Base-by-base conservation (phyloP, 352 stramenopile species). In the Phytopythium cucurbitacearum region DNA sequence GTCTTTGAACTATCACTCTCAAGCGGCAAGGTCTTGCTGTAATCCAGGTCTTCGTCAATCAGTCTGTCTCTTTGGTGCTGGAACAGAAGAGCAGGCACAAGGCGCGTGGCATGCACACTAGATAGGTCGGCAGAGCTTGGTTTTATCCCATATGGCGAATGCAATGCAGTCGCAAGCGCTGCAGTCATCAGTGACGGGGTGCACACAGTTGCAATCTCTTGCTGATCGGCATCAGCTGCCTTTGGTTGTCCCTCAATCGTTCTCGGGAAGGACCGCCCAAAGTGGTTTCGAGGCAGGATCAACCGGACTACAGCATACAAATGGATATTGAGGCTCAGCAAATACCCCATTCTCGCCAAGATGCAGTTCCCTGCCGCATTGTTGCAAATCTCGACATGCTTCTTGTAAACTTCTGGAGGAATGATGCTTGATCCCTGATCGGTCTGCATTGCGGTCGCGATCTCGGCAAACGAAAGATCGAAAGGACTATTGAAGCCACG, bases 11-110 rank as follows among this genome's bases (percentile, higher is more conserved):
- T 1, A 7, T 12, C 4, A 40, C 5, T 9, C 32, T 40, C 45
- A 41, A 48, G 39, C 0, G 48, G 56, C 10, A 44, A 57, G 7
- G 73, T 71, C 28, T 51, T 60, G 3, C 28, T 40, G 6, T 6
- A n/a, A 11, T 28, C 46, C 15, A 83, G 39, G 7, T 64, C 53
- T 55, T 72, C 60, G 8, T 54, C 40, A 33, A 80, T 59, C 3
- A 83, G 48, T 40, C 51, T 60, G 10, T 73, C 52, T 38, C 80
- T 83, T 44, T 83, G 73, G n/a, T 61, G 53, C 12, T 40, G 60
- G 37, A 80, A 80, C 0, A 83, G 56, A 39, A 76, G 32, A 28
- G 39, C 21, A 28, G 38, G 15, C 7, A 51, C 10, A 5, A 7
- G 15, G 9, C 1, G 7, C 2, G 15, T 46, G 15, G n/a, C 13